A percentile compares a stretch with the other conserved stretches of the same genome.
phyloP scores from a whole-genome alignment of 2,329 filamentous ascomycete species.

The Clonostachys solani region DNA sequence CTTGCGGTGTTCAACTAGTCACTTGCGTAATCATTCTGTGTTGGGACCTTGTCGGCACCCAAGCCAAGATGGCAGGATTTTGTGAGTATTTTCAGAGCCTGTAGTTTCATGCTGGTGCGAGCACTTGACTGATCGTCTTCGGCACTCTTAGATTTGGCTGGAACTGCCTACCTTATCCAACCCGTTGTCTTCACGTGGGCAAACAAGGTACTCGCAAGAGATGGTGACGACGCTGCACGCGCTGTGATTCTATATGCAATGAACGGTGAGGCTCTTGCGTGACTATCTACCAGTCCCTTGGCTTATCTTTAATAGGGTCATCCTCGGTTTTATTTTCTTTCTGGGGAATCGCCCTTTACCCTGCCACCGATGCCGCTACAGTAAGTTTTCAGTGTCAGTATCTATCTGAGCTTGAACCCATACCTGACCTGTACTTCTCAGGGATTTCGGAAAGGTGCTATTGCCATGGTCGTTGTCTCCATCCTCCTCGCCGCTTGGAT shows the following conservation, averaged over 20 bases:
- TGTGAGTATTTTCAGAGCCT: conserved; percentile 2
- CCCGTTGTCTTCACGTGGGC: conserved; percentile 33
- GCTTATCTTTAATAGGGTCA: conserved; percentile 6
- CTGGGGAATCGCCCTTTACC: conserved; percentile 30
- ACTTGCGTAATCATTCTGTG: conserved; percentile 23
- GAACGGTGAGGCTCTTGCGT: conserved; percentile 15
- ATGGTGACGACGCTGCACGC: conserved; percentile 28
- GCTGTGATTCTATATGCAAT: conserved; percentile 29
- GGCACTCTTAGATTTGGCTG: conserved; percentile 21
- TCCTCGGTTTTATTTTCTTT: conserved; percentile 30
- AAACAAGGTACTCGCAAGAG: conserved; percentile 25
- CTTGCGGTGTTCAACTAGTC: conserved; percentile 22
- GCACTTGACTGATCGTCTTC: conserved; percentile 15
- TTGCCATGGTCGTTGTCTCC: conserved; percentile 21
- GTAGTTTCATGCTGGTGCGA: neutral
- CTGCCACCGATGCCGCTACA: conserved; percentile 20
- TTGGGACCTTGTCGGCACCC: conserved; percentile 17
- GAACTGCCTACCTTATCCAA: conserved; percentile 31
- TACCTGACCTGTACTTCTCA: neutral
- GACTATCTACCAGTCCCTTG: no score
- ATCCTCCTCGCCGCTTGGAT: conserved; percentile 5
- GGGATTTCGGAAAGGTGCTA: conserved; percentile 20
- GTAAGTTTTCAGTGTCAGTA: neutral
- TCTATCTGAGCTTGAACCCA: no score
- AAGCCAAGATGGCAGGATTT: conserved; percentile 9